Evolutionary conservation across 495 filamentous ascomycete species (phyloP), one percentile per base, ranked within the genome.

Genomic region (Chaetomium cochliodes): DNA sequence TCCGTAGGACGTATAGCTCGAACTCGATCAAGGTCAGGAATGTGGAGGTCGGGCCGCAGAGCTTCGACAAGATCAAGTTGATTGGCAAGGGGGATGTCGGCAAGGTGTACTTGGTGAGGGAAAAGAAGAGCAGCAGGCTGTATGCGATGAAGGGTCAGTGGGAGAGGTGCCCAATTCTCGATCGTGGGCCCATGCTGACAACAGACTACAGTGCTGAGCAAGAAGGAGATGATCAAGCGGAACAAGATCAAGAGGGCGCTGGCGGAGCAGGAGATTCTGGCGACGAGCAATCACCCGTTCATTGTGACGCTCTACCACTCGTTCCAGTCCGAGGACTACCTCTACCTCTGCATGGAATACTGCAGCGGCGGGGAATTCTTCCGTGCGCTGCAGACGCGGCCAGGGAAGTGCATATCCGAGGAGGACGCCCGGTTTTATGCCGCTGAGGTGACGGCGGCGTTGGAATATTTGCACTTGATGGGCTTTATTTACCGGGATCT

Each of bases 141-240:
- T 98, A 97, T 82, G 94, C 94, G 61, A 98, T 98, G 94, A 98
- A 98, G 78, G 96, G 94, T 98, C 52, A 47, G 41, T 62, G 6
- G 13, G 26, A 3, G 33, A n/a, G n/a, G n/a, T n/a, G 37, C 33
- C 1, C n/a, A 0, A 55, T 39, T 46, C 41, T 33, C 37, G 23
- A 8, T 41, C 5, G 0, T 55, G 47, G 18, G 6, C 16, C 15
- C 16, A 9, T 25, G 54, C 54, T 58, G 37, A 44, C 37, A 47
- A 59, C 25, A 7, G 25, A 16, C 20, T 23, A 26, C 73, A 98
- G 94, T 98, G 12, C 70, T 98, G 79, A 98, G 92, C 83, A 98
- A 98, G 79, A 97, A 97, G 82, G 94, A 98, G 80, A 98, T 98
- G 94, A 98, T 98, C 80, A 98, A 98, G 82, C 88, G 94, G 39